These are phyloP conservation scores for Pseudogymnoascus sp. DNA, from an alignment of 2,329 filamentous ascomycete genomes.

Conservation along the genomic window DNA sequence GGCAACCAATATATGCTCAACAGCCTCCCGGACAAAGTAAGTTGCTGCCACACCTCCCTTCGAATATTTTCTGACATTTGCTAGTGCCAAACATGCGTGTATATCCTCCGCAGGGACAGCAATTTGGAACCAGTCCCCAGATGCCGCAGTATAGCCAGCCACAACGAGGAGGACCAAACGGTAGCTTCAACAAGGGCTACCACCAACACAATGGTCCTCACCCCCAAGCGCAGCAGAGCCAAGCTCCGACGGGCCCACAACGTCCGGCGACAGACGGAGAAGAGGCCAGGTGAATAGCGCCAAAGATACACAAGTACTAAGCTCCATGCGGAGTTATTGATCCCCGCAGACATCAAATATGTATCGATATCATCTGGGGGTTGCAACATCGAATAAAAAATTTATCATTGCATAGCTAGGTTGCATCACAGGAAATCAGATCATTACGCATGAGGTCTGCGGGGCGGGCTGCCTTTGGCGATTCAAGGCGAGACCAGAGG, in stretches of 20 bases:
- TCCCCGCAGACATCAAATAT: background rate
- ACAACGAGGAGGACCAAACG: slow-evolving; percentile 48
- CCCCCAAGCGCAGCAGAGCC: slow-evolving; percentile 32
- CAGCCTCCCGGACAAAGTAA: slow-evolving; percentile 69
- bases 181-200: slow-evolving; percentile 45
- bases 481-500: slow-evolving; percentile 6
- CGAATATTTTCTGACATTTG: slow-evolving; percentile 32
- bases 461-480: background rate
- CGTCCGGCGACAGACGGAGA: slow-evolving; percentile 35
- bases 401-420: slow-evolving; percentile 8
- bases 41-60: slow-evolving; percentile 33
- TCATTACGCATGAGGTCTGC: background rate
- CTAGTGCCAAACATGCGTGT: slow-evolving; percentile 54
- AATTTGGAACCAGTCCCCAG: slow-evolving; percentile 57
- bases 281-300: slow-evolving; percentile 38
- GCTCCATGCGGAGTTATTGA: slow-evolving; percentile 1
- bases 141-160: slow-evolving; percentile 54
- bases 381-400: slow-evolving; percentile 9
- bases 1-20: slow-evolving; percentile 54
- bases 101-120: slow-evolving; percentile 54
- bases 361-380: slow-evolving; percentile 4
- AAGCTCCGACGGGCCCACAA: slow-evolving; percentile 32
- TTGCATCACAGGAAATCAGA: slow-evolving; percentile 5
- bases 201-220: slow-evolving; percentile 28
- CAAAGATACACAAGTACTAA: background rate